A percentile compares a stretch with the other conserved stretches of the same genome.
These are phyloP conservation scores for Chaetomiaceae sp. DNA, from an alignment of 2,329 filamentous ascomycete species.

Conservation along the genomic window DNA sequence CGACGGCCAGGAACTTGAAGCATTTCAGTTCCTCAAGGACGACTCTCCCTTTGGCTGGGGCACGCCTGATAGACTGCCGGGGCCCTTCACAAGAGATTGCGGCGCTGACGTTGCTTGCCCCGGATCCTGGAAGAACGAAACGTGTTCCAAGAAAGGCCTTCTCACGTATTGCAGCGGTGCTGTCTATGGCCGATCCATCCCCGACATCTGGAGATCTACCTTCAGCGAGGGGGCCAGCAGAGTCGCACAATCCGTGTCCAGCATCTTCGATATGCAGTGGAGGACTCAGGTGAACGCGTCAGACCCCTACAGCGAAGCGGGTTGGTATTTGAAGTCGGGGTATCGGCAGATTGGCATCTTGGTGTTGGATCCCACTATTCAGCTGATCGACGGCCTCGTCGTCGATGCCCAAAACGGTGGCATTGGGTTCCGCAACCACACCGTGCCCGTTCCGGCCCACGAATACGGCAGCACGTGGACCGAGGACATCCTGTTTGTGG, in stretches of 20 bases:
- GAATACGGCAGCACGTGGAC: conserved; percentile 9
- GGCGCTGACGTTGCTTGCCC: conserved; percentile 1
- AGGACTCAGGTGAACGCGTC: conserved; percentile 5
- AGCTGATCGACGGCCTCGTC: conserved; percentile 11
- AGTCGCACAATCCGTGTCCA: conserved; percentile 4
- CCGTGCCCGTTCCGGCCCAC: not conserved
- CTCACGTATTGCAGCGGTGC: not conserved
- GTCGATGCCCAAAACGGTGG: conserved; percentile 11
- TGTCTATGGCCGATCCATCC: conserved; percentile 4
- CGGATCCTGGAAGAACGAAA: conserved; percentile 2
- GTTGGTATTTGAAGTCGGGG: conserved; percentile 4
- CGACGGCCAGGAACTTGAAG: not conserved
- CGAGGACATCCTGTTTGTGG: conserved; percentile 14
- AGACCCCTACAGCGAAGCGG: not conserved
- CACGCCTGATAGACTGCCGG: not conserved
- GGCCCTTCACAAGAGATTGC: not conserved
- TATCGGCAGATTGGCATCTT: conserved; percentile 10
- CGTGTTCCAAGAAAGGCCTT: conserved; percentile 3
- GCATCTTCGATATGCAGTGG: conserved; percentile 16
- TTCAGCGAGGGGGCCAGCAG: not conserved
- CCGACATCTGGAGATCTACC: not conserved
- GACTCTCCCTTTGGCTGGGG: conserved; percentile 4
- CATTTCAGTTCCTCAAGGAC: conserved; percentile 5
- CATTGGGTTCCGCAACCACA: conserved; percentile 16
- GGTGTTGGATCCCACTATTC: conserved; percentile 1